A percentile compares a stretch with the other conserved stretches of the same genome.
Evolutionary conservation across 2,329 filamentous ascomycete genomes (phyloP).

Genomic region (Paraphoma sp.): DNA sequence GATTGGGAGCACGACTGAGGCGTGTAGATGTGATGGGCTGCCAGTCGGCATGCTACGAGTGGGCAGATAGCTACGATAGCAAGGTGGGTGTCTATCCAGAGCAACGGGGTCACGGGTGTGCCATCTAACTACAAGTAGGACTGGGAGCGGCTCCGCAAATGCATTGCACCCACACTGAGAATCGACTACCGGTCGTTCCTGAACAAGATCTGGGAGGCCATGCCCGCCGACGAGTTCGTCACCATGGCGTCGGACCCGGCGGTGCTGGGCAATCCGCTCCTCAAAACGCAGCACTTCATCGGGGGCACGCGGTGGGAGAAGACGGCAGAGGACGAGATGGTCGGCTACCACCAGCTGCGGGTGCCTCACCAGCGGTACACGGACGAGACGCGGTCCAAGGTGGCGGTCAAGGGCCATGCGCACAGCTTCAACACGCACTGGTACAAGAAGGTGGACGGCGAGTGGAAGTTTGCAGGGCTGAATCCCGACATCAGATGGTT

Average conservation of each 20-base stretch:
- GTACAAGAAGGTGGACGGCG: constrained; percentile 64
- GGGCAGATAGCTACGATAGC: constrained; percentile 70
- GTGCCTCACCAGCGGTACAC: constrained; percentile 65
- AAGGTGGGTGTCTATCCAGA: constrained; percentile 50
- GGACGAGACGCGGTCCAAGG: constrained; percentile 54
- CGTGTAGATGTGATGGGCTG: constrained; percentile 57
- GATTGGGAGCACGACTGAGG: constrained; percentile 18
- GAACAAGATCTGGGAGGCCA: constrained; percentile 62
- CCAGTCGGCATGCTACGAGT: constrained; percentile 62
- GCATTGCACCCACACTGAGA: constrained; percentile 68
- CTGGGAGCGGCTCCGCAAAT: constrained; percentile 65
- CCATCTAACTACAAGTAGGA: constrained; percentile 46
- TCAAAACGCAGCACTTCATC: constrained; percentile 66
- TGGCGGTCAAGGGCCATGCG: constrained; percentile 62
- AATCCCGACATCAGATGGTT: constrained; percentile 62
- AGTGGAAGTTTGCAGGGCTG: constrained; percentile 65
- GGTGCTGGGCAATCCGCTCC: constrained; percentile 61
- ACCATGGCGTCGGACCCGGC: constrained; percentile 59
- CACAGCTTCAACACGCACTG: constrained; percentile 62
- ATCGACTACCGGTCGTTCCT: constrained; percentile 72
- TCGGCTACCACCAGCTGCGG: constrained; percentile 63
- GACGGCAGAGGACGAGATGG: constrained; percentile 56
- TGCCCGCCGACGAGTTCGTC: constrained; percentile 63
- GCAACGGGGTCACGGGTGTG: neutral
- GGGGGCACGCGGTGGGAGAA: constrained; percentile 61